Percentiles rank a stretch among this genome's conserved stretches.
phyloP scores from a whole-genome alignment of 2,329 filamentous ascomycete species.

The Neoscytalidium dimidiatum region DNA sequence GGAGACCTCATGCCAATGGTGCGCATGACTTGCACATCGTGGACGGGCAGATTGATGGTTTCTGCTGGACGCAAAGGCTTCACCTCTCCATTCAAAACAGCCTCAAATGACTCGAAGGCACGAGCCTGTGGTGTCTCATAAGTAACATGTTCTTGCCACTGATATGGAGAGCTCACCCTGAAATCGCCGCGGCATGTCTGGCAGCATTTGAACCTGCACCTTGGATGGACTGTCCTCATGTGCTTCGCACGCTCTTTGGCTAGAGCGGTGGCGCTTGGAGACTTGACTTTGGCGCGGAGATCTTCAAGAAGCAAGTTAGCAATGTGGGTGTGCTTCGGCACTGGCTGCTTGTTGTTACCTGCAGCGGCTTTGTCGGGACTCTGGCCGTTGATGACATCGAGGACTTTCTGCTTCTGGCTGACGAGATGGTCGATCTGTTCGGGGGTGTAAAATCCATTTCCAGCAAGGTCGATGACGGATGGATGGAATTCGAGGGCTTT shows the following conservation, averaged over 20 bases:
- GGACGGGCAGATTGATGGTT: slow-evolving; percentile 33
- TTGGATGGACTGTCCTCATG: slow-evolving; percentile 11
- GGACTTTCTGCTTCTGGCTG: slow-evolving; percentile 33
- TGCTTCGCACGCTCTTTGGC: slow-evolving; percentile 15
- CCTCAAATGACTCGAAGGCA: slow-evolving; percentile 46
- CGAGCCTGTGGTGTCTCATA: slow-evolving; percentile 37
- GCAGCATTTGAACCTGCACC: slow-evolving; percentile 50
- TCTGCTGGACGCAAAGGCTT: slow-evolving; percentile 36
- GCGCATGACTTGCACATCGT: slow-evolving; percentile 37
- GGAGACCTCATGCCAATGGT: slow-evolving; percentile 33
- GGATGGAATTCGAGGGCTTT: slow-evolving; percentile 33
- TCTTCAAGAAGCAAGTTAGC: slow-evolving; percentile 6
- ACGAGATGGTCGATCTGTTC: slow-evolving; percentile 35
- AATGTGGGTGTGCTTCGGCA: background rate
- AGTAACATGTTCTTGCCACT: background rate
- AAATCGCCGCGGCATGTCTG: slow-evolving; percentile 53
- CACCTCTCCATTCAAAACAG: slow-evolving; percentile 41
- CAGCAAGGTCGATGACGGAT: slow-evolving; percentile 36
- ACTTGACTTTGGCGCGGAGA: background rate
- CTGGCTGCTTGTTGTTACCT: background rate
- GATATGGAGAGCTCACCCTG: slow-evolving; percentile 19
- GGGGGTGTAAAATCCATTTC: slow-evolving; percentile 35
- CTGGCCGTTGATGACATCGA: slow-evolving; percentile 28
- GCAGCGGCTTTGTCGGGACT: slow-evolving; percentile 1
- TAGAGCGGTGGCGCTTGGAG: background rate